Evolutionary conservation across 164 flowering plant species (phyloP), one percentile per base, ranked within the genome.

Genomic region (Chimonanthus salicifolius): DNA sequence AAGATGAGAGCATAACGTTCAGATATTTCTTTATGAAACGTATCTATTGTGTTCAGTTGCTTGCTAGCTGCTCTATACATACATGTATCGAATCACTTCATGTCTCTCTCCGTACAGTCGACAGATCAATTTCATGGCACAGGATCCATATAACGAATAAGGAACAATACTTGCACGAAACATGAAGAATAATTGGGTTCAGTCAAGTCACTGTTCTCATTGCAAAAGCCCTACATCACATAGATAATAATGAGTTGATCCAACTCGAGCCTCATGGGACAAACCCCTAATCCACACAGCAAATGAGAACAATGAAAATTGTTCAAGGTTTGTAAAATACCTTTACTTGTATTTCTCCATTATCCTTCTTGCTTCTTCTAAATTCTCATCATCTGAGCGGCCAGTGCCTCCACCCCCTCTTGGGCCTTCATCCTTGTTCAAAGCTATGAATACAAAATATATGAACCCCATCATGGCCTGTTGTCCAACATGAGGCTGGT

Each of bases 351-450:
- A 94, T 83, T 94, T 95, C 3, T 95, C 98, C 97, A 95, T 95
- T 69, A 95, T 95, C 83, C 87, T 91, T 80, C 90, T 83, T 51
- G 99, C 99, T 86, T 95, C 98, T 83, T 92, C 98, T 15, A 93
- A 71, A 71, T 85, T 74, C 47, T 92, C 98, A 0, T 95, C 99
- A 0, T 82, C 74, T 45, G 78, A 64, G 47, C 88, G 70, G 33
- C 80, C 18, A 15, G 74, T 70, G 63, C 78, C 79, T 16, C 85
- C 90, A 68, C 83, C 91, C 1, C 84, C 83, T 77, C 74, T 81
- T 3, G 97, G 89, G 16, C 89, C 89, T 75, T 92, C 87, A 78
- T 87, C 97, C 79, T 95, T 95, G 81, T 92, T 93, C 77, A 90
- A 72, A 68, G 99, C 97, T 65, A 93, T 76, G 80, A 80, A 95